Base-by-base conservation (phyloP, 2,329 filamentous ascomycete species). In the Tothia fuscella region DNA sequence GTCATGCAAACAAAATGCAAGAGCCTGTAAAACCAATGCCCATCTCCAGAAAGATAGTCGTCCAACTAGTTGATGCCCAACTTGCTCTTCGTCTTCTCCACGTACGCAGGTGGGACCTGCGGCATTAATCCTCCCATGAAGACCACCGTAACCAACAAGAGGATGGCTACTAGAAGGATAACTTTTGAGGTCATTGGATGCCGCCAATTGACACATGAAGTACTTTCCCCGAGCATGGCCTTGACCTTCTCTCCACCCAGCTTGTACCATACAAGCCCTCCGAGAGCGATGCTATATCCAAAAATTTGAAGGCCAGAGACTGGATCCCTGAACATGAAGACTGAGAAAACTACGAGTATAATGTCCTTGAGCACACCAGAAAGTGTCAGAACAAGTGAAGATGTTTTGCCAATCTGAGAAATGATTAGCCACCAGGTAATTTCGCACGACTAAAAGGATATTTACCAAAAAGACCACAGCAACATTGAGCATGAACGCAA, bases 341-440 rank as follows among this genome's bases (percentile, higher is more conserved):
- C 86, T 47, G 82, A 87, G 34, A 81, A 80, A 41, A 70, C 67
- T 46, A 91, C 84, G 38, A 91, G 79, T 54, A 91, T 72, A 45
- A 91, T 84, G 62, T 91, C 84, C 72, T 89, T 91, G 49, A 91
- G 76, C 29, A 91, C 83, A 67, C 84, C 84, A 57, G 82, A 89
- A 34, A 91, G 80, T 22, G 85, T 91, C 55, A 91, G 79, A 52
- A 89, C 80, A 42, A 91, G 79, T 39, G 83, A 84, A 1, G 83
- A 89, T 13, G 84, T 89, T 70, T 83, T 88, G 67, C 84, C 84
- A 57, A 91, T 89, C 82, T 88, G 50, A 34, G 16, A 12, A 41
- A 25, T 6, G 24, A 28, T 24, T 30, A 30, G 38, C 13, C 16
- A 6, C 31, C 22, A 14, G 5, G 13, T 29, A 20, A 17, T 6